Percentiles rank a stretch among this genome's conserved stretches.
Conservation (phyloP, 176 grass and related monocot genomes). For the Oryza rufipogon region DNA sequence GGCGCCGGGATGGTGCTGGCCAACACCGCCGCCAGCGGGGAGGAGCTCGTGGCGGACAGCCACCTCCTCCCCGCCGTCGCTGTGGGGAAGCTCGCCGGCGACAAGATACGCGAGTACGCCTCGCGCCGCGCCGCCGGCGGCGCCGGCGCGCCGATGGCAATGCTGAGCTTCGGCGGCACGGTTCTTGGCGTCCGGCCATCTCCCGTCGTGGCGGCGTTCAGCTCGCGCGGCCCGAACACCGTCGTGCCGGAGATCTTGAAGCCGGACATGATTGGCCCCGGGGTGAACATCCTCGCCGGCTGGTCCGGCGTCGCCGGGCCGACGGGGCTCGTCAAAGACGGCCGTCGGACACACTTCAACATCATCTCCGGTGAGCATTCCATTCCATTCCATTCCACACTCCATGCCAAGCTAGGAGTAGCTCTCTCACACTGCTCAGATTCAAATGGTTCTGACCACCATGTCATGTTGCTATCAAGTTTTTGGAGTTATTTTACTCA, state of each 20-base stretch:
- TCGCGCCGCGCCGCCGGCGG: slow-evolving; percentile 20
- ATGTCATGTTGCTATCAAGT: slow-evolving; percentile 12
- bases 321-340: slow-evolving; percentile 79
- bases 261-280: slow-evolving; percentile 94
- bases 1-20: slow-evolving; percentile 86
- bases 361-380: slow-evolving; percentile 83
- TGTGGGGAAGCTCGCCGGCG: slow-evolving; percentile 62
- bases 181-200: slow-evolving; percentile 82
- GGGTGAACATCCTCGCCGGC: slow-evolving; percentile 91
- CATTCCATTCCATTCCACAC: not conserved
- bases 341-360: slow-evolving; percentile 86
- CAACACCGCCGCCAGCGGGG: slow-evolving; percentile 80
- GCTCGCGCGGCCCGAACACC: slow-evolving; percentile 90
- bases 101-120: slow-evolving; percentile 76
- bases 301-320: slow-evolving; percentile 82
- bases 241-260: slow-evolving; percentile 86
- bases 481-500: slow-evolving; percentile 31
- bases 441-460: slow-evolving; percentile 27
- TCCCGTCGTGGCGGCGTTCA: slow-evolving; percentile 91
- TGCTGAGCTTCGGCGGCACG: slow-evolving; percentile 86
- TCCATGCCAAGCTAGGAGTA: not conserved
- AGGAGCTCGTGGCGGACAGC: slow-evolving; percentile 95
- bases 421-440: slow-evolving; percentile 15
- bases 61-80: slow-evolving; percentile 86
- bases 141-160: slow-evolving; percentile 50